Evolutionary conservation across 106 monocot species (phyloP), one percentile per base, ranked within the genome.

Genomic region (Agapanthus africanus): DNA sequence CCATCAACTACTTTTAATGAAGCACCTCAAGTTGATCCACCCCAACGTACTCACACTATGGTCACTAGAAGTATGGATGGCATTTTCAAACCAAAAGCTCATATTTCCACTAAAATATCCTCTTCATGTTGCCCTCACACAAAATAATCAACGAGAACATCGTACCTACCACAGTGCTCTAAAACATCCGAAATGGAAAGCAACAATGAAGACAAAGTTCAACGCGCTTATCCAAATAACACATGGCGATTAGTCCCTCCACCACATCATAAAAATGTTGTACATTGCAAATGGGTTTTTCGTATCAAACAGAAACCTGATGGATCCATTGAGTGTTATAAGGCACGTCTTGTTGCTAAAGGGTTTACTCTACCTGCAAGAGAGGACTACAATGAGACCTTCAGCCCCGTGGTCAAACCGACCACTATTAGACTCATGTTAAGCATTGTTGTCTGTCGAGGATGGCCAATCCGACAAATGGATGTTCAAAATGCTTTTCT

Each of bases 401-500:
- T 64, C 36, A 36, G 14, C 22, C 16, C 34, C 4, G 63, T 64
- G 6, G 27, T 66, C 0, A 31, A 41, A 26, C 23, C 27, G 8
- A 33, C 32, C 14, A 41, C 66, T 42, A 41, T 66, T 23, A 6
- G 10, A 10, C 8, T 66, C 6, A 4, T 66, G 31, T 37, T 65
- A 4, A 6, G 0, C 7, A 37, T 65, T 37, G 21, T 37, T 37
- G 4, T 65, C 15, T 35, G 7, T n/a, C 52, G 52, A 18, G 19
- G 19, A 10, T 18, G 62, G 62, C 3, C 35, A 33, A 41, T 41
- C 14, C 14, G 3, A 31, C 37, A 70, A 39, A 6, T 37, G 1
- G 70, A 34, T 37, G 28, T 70, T 32, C 23, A 36, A n/a, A 70
- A 70, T 70, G 22, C 37, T 19, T 70, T 70, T 39, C 15, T 70